These are phyloP conservation scores for Fusarium setosum DNA, from an alignment of 2,329 filamentous ascomycete genomes.

Conservation along the genomic window DNA sequence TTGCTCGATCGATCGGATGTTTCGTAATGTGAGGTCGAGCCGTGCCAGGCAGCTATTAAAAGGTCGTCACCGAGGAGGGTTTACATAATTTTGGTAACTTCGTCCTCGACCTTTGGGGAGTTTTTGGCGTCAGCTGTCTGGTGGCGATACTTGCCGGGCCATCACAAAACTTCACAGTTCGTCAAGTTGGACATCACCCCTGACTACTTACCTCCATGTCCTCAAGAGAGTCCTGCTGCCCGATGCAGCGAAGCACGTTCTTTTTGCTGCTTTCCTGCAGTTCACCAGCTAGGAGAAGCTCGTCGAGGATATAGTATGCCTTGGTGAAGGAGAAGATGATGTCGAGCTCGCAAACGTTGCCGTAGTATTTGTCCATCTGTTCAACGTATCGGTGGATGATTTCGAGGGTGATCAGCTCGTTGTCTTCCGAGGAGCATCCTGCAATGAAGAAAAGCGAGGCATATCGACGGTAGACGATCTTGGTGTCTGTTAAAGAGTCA, in stretches of 20 bases:
- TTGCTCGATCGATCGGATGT: slow-evolving; percentile 34
- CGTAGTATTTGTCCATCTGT: slow-evolving; percentile 99
- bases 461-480: slow-evolving; percentile 98
- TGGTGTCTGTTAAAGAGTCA: slow-evolving; percentile 76
- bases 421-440: slow-evolving; percentile 95
- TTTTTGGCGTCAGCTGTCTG: slow-evolving; percentile 46
- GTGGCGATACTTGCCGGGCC: slow-evolving; percentile 27
- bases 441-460: slow-evolving; percentile 99
- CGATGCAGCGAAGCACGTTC: slow-evolving; percentile 95
- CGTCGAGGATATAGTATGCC: slow-evolving; percentile 98
- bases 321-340: slow-evolving; percentile 99
- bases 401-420: slow-evolving; percentile 97
- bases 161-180: slow-evolving; percentile 30
- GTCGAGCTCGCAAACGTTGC: slow-evolving; percentile 98
- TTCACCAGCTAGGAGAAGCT: slow-evolving; percentile 93
- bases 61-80: slow-evolving; percentile 32
- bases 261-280: slow-evolving; percentile 99
- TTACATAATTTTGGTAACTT: slow-evolving; percentile 91
- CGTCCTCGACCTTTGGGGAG: slow-evolving; percentile 80
- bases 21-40: slow-evolving; percentile 27
- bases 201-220: slow-evolving; percentile 93
- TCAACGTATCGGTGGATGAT: slow-evolving; percentile 99
- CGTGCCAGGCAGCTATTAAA: slow-evolving; percentile 32
- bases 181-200: slow-evolving; percentile 26
- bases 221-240: slow-evolving; percentile 96